These are phyloP conservation scores for Linnemannia exigua DNA, from an alignment of 192 early-diverging fungal species.

Conservation along the genomic window DNA sequence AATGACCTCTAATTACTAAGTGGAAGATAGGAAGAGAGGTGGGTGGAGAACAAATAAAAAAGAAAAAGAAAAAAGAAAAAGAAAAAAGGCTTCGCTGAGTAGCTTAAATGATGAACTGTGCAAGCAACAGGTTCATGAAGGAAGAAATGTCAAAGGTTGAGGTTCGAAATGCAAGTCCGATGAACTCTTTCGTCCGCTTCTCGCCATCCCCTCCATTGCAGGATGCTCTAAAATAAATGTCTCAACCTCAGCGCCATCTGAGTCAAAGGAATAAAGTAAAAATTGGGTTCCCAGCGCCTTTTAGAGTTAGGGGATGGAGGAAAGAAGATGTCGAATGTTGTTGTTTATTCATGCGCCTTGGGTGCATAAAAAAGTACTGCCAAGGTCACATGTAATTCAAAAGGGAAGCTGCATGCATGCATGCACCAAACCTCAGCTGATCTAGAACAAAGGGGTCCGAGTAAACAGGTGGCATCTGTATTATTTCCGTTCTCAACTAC, in stretches of 20 bases:
- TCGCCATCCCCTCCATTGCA: too few species aligned
- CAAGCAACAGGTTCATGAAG: too few species aligned
- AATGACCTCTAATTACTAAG: neutral
- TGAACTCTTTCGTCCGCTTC: too few species aligned
- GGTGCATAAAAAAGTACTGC: neutral
- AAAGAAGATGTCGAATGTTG: neutral
- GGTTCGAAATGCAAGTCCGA: neutral
- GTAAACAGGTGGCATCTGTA: neutral
- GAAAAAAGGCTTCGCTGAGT: neutral
- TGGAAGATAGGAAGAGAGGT: too few species aligned
- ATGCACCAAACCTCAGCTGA: neutral
- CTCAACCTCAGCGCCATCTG: too few species aligned
- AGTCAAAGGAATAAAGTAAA: neutral
- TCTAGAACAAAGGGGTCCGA: neutral
- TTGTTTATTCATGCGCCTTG: conserved; percentile 1
- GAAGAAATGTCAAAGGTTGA: too few species aligned
- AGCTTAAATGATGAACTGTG: neutral
- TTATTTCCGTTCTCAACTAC: neutral
- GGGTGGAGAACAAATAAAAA: neutral
- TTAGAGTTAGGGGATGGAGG: neutral
- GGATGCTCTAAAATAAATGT: too few species aligned
- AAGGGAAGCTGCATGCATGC: neutral
- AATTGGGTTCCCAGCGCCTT: neutral
- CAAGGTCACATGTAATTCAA: neutral
- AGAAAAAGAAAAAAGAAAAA: neutral